phyloP scores from a whole-genome alignment of 164 flowering plant species.

The Cinnamomum micranthum region DNA sequence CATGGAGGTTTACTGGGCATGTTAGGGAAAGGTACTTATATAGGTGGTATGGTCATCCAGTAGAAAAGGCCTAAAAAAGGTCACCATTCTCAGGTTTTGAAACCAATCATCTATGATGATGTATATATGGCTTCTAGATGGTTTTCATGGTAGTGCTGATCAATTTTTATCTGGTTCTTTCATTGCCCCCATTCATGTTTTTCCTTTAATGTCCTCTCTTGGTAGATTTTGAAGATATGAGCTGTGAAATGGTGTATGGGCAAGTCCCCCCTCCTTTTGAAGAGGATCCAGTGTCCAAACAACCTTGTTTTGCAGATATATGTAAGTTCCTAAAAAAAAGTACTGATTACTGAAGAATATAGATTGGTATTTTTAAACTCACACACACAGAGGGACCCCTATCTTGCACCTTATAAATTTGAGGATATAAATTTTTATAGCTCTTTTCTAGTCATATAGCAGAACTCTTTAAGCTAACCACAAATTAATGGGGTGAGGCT shows the following conservation, averaged over 20 bases:
- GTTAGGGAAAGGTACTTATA: too few relatives aligned
- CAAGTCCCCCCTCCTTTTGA: conserved; percentile 80
- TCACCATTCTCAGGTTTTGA: too few relatives aligned
- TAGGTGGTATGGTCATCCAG: too few relatives aligned
- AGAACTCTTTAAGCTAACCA: too few relatives aligned
- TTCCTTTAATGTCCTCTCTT: not conserved
- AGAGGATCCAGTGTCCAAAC: conserved; percentile 71
- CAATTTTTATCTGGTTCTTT: not conserved
- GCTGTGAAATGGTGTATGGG: conserved; percentile 95
- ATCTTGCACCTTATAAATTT: not conserved
- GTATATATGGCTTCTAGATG: too few relatives aligned
- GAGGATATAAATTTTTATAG: not conserved
- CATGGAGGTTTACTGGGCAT: too few relatives aligned
- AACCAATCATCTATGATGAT: too few relatives aligned
- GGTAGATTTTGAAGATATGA: conserved; percentile 97
- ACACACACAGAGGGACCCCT: too few relatives aligned
- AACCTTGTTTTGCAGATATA: conserved; percentile 59
- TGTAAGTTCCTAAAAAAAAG: conserved; percentile 41
- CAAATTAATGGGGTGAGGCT: too few relatives aligned
- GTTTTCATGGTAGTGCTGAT: too few relatives aligned
- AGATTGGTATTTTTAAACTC: not conserved
- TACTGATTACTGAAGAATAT: too few relatives aligned
- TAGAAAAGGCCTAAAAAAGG: too few relatives aligned
- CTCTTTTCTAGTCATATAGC: not conserved
- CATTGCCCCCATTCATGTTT: not conserved